Percentiles rank a stretch among this genome's conserved stretches.
Conservation (phyloP, 2,329 filamentous ascomycete species). For the Daldinia eschscholtzii region DNA sequence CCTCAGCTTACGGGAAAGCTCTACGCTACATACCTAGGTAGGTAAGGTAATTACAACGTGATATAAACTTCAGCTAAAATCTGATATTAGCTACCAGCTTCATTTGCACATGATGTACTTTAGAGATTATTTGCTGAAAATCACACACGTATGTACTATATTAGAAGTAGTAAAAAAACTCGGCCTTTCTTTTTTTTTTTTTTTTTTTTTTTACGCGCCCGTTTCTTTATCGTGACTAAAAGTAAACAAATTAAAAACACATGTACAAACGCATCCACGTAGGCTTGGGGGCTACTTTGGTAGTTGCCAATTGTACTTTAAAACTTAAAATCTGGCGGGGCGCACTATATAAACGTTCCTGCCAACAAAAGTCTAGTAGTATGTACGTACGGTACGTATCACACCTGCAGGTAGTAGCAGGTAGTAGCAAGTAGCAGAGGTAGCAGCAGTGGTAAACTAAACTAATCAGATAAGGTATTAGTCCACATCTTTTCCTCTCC, state of each 20-base stretch:
- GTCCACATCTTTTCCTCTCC: constrained; percentile 9
- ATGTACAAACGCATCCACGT: constrained; percentile 6
- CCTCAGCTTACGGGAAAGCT: not conserved
- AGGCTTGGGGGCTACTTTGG: not conserved
- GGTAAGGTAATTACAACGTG: not conserved
- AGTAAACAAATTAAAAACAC: not conserved
- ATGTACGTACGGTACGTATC: not conserved
- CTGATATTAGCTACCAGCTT: not conserved
- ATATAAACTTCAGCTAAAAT: not conserved
- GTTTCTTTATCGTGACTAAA: constrained; percentile 2
- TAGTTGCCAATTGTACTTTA: constrained; percentile 3
- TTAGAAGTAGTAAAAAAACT: not conserved
- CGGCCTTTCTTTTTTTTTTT: constrained; percentile 3
- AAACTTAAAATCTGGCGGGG: constrained; percentile 10
- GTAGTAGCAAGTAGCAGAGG: no score
- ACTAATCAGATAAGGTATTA: constrained; percentile 13
- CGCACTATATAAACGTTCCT: constrained; percentile 2
- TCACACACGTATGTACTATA: not conserved
- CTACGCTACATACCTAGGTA: not conserved
- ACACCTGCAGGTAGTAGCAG: not conserved
- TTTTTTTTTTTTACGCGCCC: constrained; percentile 3
- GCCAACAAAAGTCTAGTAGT: constrained; percentile 6
- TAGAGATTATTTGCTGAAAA: not conserved
- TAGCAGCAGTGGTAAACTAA: not conserved
- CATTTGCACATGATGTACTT: not conserved